Conservation (phyloP, 768 basidiomycete genomes). For the Podaxis sp. region DNA sequence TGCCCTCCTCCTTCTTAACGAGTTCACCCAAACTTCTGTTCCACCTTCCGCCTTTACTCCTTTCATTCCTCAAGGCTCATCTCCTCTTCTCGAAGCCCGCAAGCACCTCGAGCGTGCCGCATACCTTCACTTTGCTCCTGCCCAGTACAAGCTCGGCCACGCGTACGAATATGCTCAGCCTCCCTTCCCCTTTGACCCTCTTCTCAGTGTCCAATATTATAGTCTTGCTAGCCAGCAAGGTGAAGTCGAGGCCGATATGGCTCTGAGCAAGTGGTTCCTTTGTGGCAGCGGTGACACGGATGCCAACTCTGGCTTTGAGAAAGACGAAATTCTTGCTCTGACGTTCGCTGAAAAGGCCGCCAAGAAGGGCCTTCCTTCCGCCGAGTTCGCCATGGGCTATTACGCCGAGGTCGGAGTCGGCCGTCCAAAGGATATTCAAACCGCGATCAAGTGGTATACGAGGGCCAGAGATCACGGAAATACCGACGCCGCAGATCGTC, state of each 20-base stretch:
- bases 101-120: slow-evolving; percentile 83
- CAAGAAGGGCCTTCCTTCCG: slow-evolving; percentile 69
- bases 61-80: slow-evolving; percentile 51
- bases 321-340: slow-evolving; percentile 82
- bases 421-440: slow-evolving; percentile 56
- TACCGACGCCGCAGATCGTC: slow-evolving; percentile 72
- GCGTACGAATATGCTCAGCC: slow-evolving; percentile 89
- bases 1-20: slow-evolving; percentile 82
- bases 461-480: slow-evolving; percentile 82
- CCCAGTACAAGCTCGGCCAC: slow-evolving; percentile 91
- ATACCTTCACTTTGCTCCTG: slow-evolving; percentile 79
- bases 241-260: slow-evolving; percentile 95
- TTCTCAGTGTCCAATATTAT: slow-evolving; percentile 91
- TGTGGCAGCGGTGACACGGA: slow-evolving; percentile 61
- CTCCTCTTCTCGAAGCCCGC: slow-evolving; percentile 61
- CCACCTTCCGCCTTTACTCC: slow-evolving; percentile 52
- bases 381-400: slow-evolving; percentile 96
- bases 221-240: slow-evolving; percentile 78
- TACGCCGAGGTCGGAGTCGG: slow-evolving; percentile 94
- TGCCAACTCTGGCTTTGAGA: slow-evolving; percentile 55
- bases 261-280: slow-evolving; percentile 94
- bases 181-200: slow-evolving; percentile 84
- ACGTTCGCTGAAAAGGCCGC: slow-evolving; percentile 91
- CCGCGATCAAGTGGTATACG: slow-evolving; percentile 76
- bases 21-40: slow-evolving; percentile 71